Percentiles rank a stretch among this genome's conserved stretches.
These are phyloP conservation scores for Clonostachys sp. DNA, from an alignment of 2,329 filamentous ascomycete genomes.

Conservation along the genomic window DNA sequence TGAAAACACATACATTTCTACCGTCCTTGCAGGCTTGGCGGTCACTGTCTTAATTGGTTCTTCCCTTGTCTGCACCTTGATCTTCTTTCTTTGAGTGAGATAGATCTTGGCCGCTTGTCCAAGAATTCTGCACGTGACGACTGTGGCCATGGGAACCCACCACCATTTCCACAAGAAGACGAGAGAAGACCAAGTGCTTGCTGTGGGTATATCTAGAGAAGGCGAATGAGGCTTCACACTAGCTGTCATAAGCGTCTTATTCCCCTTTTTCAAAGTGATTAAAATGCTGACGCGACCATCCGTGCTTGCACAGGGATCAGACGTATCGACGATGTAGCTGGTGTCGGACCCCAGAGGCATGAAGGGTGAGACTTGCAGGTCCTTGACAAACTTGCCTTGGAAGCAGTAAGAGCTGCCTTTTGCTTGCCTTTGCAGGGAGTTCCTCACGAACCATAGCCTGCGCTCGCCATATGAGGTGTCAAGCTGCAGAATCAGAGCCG, in stretches of 20 bases:
- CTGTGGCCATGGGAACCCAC: too few species aligned
- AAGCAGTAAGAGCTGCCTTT: neutral
- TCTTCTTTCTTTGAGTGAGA: neutral
- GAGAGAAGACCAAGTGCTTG: neutral
- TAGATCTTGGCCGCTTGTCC: neutral
- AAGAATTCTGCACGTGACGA: neutral
- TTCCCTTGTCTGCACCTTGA: neutral
- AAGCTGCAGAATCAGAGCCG: neutral
- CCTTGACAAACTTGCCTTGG: neutral
- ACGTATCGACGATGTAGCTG: neutral
- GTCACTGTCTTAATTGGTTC: neutral
- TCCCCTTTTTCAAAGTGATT: neutral
- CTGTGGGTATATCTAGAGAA: neutral
- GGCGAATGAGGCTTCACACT: neutral
- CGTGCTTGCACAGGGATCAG: neutral
- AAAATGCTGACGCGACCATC: neutral
- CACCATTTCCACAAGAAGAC: too few species aligned
- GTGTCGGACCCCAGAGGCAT: neutral
- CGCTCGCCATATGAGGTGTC: neutral
- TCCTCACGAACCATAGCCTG: neutral
- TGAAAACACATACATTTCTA: neutral
- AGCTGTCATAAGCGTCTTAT: neutral
- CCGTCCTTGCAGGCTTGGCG: neutral
- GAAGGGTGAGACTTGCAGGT: neutral
- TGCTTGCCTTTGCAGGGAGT: neutral